Conservation (phyloP, 2,329 filamentous ascomycete genomes). For the Teratosphaeria zuluensis region DNA sequence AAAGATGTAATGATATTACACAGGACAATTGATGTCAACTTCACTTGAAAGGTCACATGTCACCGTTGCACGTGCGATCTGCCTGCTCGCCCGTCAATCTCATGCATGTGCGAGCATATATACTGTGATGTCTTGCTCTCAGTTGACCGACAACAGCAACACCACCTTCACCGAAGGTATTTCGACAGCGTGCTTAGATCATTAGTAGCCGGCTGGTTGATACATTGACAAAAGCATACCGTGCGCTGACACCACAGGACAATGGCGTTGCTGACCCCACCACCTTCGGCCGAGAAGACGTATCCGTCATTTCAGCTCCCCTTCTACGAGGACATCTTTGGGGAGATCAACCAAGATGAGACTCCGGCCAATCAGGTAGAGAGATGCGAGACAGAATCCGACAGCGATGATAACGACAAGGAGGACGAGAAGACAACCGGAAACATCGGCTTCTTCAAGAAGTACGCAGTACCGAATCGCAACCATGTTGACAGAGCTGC, state of each 20-base stretch:
- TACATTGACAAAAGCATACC: background rate
- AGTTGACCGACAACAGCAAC: background rate
- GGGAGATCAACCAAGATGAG: constrained; percentile 10
- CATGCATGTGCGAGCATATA: background rate
- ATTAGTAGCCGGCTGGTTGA: too few species aligned
- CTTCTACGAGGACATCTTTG: constrained; percentile 18
- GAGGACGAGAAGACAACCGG: constrained; percentile 3
- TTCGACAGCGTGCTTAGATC: background rate
- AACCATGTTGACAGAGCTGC: background rate
- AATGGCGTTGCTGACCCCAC: background rate
- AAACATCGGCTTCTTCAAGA: background rate
- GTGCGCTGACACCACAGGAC: background rate
- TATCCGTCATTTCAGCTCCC: background rate
- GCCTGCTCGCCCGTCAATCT: background rate
- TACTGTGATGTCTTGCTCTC: background rate
- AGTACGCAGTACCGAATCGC: background rate
- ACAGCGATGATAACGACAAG: constrained; percentile 9
- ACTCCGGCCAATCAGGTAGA: constrained; percentile 8
- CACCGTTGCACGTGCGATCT: background rate
- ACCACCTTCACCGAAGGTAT: background rate
- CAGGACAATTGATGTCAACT: background rate
- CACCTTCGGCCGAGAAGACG: background rate
- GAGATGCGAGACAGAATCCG: constrained; percentile 14
- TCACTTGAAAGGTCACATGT: background rate
- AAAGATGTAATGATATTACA: constrained; percentile 19